These are phyloP conservation scores for Pseudomassariella vexata DNA, from an alignment of 2,329 filamentous ascomycete species.

Conservation along the genomic window DNA sequence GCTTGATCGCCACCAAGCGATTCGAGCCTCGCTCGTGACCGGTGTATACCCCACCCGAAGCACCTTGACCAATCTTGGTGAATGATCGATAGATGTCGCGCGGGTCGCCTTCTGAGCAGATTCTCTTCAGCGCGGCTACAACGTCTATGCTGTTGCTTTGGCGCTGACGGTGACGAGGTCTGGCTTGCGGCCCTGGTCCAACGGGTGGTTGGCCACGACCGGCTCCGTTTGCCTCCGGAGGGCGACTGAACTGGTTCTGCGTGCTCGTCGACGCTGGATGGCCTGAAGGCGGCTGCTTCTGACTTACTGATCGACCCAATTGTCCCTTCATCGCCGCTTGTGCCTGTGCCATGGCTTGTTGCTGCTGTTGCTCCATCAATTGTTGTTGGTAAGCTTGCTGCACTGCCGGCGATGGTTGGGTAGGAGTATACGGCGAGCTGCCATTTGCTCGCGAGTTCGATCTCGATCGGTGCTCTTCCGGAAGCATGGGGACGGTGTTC, in stretches of 20 bases:
- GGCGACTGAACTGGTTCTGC: slow-evolving; percentile 35
- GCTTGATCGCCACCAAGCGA: slow-evolving; percentile 92
- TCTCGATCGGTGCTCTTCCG: slow-evolving; percentile 61
- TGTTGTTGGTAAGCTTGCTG: slow-evolving; percentile 56
- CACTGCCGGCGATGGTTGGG: slow-evolving; percentile 30
- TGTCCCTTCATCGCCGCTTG: slow-evolving; percentile 71
- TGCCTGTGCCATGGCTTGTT: slow-evolving; percentile 73
- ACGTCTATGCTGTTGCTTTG: slow-evolving; percentile 81
- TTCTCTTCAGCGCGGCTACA: slow-evolving; percentile 74
- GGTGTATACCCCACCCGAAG: slow-evolving; percentile 91
- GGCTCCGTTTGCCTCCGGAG: slow-evolving; percentile 23
- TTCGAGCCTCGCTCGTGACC: slow-evolving; percentile 81
- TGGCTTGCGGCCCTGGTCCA: slow-evolving; percentile 40
- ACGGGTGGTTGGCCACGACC: slow-evolving; percentile 23
- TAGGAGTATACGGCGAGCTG: slow-evolving; percentile 41
- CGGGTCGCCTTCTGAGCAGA: slow-evolving; percentile 86
- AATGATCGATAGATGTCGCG: slow-evolving; percentile 80
- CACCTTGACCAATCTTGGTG: slow-evolving; percentile 95
- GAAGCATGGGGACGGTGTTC: slow-evolving; percentile 54
- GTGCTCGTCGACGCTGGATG: slow-evolving; percentile 46
- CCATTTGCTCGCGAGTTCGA: slow-evolving; percentile 62
- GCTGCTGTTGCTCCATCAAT: slow-evolving; percentile 74
- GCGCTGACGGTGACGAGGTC: slow-evolving; percentile 71
- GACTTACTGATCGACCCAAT: slow-evolving; percentile 68
- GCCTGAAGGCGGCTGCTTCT: slow-evolving; percentile 53